Evolutionary conservation across 164 flowering plant genomes (phyloP), one percentile per base, ranked within the genome.

Genomic region (Nelumbo lutea): DNA sequence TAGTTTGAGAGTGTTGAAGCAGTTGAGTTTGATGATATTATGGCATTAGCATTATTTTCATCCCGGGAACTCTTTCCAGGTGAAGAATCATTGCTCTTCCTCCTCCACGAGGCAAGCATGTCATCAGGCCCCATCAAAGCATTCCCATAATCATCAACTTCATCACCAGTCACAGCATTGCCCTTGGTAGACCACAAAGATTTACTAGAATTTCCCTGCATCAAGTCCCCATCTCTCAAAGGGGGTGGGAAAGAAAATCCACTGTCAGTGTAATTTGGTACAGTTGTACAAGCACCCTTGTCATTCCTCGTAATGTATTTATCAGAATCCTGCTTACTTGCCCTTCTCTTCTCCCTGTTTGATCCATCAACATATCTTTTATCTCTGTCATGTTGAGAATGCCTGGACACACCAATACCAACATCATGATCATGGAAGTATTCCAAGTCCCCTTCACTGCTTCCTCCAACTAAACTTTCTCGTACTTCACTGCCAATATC

Each of bases 221-320:
- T 70, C 69, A 74, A 59, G 50, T 76, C 80, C 39, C 78, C 91
- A 78, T 79, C 86, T 73, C 84, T 79, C 62, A 69, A 61, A 55
- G 96, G 85, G 11, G 89, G 87, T 39, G 86, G 88, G 71, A 95
- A 92, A 52, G 96, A 88, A 79, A 95, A 95, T 13, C 87, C 93
- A 13, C 75, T 88, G 70, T 87, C 91, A 5, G 72, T 48, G 42
- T 69, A 83, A 78, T 68, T 81, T 65, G 78, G 73, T 42, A 78
- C 74, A 58, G 75, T 76, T 9, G 70, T 27, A 68, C 56, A 41
- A 14, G 44, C 74, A 73, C 73, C 87, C 64, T 77, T 83, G 62
- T 79, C 88, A 81, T 74, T 79, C 57, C 72, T 83, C 68, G 69
- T 64, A 14, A 81, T 61, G 59, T 85, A 79, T 59, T 83, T 81